These are phyloP conservation scores for Ilyonectria mors-panacis DNA, from an alignment of 2,329 filamentous ascomycete genomes.

Conservation along the genomic window DNA sequence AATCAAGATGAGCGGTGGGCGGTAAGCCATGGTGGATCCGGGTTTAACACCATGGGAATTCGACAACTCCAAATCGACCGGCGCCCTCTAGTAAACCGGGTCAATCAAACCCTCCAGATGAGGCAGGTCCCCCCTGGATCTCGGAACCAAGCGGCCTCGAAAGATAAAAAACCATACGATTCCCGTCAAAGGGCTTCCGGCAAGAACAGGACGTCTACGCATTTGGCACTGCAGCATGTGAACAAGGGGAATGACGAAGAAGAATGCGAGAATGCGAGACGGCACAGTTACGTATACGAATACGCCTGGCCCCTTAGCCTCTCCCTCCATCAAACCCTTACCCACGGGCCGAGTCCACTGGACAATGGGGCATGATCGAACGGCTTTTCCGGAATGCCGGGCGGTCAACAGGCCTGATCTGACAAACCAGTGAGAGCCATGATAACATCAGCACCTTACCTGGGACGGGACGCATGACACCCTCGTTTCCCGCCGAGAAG, in stretches of 20 bases:
- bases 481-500: not conserved
- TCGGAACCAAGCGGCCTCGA: constrained; percentile 13
- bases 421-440: not conserved
- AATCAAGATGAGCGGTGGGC: constrained; percentile 20
- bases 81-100: not conserved
- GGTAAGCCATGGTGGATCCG: constrained; percentile 8
- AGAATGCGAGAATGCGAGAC: constrained; percentile 13
- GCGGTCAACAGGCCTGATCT: not conserved
- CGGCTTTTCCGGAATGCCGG: constrained; percentile 16
- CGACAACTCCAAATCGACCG: not conserved
- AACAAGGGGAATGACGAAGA: constrained; percentile 14
- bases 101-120: not conserved
- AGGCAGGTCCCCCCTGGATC: constrained; percentile 7
- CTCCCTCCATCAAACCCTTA: constrained; percentile 32
- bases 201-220: not conserved
- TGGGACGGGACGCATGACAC: not conserved
- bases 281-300: constrained; percentile 28
- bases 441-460: not conserved
- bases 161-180: constrained; percentile 10
- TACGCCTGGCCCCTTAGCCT: constrained; percentile 26
- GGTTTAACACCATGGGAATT: constrained; percentile 7
- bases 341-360: constrained; percentile 29
- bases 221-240: not conserved
- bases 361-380: constrained; percentile 13
- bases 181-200: not conserved